Conservation (phyloP, 176 grass and related monocot species). For the Cenchrus americanus region DNA sequence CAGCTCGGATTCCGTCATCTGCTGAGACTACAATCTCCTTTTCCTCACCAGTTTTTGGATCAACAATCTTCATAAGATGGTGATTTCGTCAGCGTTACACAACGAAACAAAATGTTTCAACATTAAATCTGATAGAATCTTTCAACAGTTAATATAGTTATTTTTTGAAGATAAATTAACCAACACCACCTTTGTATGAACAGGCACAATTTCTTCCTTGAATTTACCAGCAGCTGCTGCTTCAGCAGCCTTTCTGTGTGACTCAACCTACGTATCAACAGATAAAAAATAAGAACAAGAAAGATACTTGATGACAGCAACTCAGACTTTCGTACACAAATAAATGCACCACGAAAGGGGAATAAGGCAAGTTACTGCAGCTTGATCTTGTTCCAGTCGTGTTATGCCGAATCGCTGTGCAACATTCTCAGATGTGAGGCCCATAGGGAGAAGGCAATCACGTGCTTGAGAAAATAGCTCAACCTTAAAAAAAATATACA, state of each 20-base stretch:
- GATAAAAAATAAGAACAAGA: slow-evolving; percentile 35
- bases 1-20: slow-evolving; percentile 81
- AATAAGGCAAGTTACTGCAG: slow-evolving; percentile 66
- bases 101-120: background rate
- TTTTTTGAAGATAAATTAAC: slow-evolving; percentile 26
- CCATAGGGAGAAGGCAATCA: slow-evolving; percentile 96
- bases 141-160: slow-evolving; percentile 14
- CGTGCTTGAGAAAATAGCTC: slow-evolving; percentile 83
- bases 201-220: slow-evolving; percentile 90
- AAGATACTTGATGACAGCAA: background rate
- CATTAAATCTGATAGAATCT: background rate
- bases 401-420: slow-evolving; percentile 81
- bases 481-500: slow-evolving; percentile 51
- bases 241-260: slow-evolving; percentile 79
- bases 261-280: slow-evolving; percentile 77
- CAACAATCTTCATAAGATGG: slow-evolving; percentile 60
- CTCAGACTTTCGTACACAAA: background rate
- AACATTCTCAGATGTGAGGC: slow-evolving; percentile 94
- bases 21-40: slow-evolving; percentile 66
- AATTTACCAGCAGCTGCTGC: slow-evolving; percentile 85
- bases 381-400: slow-evolving; percentile 82
- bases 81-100: slow-evolving; percentile 15
- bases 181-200: slow-evolving; percentile 69
- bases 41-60: slow-evolving; percentile 85
- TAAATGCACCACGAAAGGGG: background rate